Evolutionary conservation across 208 protist species (phyloP), one percentile per base, ranked within the genome.

Genomic region (Kentomonas sorsogonicus): DNA sequence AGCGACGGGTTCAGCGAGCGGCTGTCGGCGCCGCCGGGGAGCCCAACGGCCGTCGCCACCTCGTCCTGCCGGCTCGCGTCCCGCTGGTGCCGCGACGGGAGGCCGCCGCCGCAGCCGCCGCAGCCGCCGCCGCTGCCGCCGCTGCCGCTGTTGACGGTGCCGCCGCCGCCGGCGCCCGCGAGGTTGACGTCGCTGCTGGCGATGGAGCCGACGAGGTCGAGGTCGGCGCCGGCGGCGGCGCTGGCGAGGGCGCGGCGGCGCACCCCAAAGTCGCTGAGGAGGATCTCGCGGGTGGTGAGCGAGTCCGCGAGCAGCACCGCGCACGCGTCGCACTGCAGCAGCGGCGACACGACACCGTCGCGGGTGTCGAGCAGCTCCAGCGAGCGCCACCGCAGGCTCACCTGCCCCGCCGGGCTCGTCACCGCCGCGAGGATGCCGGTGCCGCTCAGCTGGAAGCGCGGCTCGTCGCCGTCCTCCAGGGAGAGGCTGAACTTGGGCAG

Each of bases 291-390:
- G 22, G 80, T 83, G 16, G 79, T 88, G 25, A 87, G 65, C 25
- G 79, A 71, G 25, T 83, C 63, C 18, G 63, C 56, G 38, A 89
- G 33, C 30, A 79, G 67, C 33, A 89, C 56, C 43, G 61, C 52
- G 23, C 87, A 80, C n/a, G 67, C 63, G 22, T 79, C 78, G 55
- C 75, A 86, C 22, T 69, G 48, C 41, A 94, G 16, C 57, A 91
- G 69, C 13, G 73, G 60, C 7, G 82, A 68, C 57, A 54, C 26
- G 23, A 29, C 63, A 54, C 69, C 67, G 46, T 75, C 69, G 58
- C 77, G 66, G 3, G 68, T 63, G 67, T 87, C 79, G 38, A 81
- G 43, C 34, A 91, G 62, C 58, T 85, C 77, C 33, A 91, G 57
- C 20, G 66, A 60, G 50, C 77, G 60, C 83, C 83, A 91, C 1